Percentiles rank a stretch among this genome's conserved stretches.
phyloP scores from a whole-genome alignment of 2,329 filamentous ascomycete species.

The Thelonectria discophora region DNA sequence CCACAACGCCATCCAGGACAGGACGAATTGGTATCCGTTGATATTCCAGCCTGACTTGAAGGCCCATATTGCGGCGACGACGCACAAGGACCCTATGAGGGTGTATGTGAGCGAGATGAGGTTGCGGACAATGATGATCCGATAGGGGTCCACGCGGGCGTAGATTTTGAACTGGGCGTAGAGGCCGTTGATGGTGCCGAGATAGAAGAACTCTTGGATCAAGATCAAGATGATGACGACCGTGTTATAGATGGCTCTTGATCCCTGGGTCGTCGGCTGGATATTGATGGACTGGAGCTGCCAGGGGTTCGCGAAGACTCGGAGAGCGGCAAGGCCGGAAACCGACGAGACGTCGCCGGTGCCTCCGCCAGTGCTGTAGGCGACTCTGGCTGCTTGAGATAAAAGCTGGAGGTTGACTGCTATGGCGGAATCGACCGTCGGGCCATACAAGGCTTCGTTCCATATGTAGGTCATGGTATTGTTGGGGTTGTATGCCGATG shows the following conservation, averaged over 20 bases:
- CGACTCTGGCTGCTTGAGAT: constrained; percentile 24
- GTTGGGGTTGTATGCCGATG: constrained; percentile 25
- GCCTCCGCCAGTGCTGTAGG: constrained; percentile 28
- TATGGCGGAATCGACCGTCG: constrained; percentile 25
- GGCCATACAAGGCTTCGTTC: constrained; percentile 34
- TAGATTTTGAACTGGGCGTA: constrained; percentile 37
- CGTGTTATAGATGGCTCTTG: constrained; percentile 38
- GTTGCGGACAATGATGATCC: constrained; percentile 32
- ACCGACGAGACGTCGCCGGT: constrained; percentile 28
- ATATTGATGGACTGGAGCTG: constrained; percentile 34
- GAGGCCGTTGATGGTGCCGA: constrained; percentile 36
- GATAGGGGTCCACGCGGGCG: constrained; percentile 8
- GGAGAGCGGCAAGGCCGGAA: constrained; percentile 25
- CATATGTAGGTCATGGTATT: constrained; percentile 32
- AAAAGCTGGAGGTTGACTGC: constrained; percentile 26
- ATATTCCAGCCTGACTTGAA: constrained; percentile 29
- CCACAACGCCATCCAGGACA: constrained; percentile 35
- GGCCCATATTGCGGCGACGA: constrained; percentile 27
- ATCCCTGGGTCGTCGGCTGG: constrained; percentile 35
- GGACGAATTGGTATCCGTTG: constrained; percentile 27
- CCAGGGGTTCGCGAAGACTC: constrained; percentile 36
- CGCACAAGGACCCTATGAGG: constrained; percentile 29
- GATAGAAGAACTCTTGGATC: constrained; percentile 39
- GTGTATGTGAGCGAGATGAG: constrained; percentile 29
- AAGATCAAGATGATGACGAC: constrained; percentile 37